Conservation (phyloP, 768 basidiomycete species). For the Suillus alpinus region DNA sequence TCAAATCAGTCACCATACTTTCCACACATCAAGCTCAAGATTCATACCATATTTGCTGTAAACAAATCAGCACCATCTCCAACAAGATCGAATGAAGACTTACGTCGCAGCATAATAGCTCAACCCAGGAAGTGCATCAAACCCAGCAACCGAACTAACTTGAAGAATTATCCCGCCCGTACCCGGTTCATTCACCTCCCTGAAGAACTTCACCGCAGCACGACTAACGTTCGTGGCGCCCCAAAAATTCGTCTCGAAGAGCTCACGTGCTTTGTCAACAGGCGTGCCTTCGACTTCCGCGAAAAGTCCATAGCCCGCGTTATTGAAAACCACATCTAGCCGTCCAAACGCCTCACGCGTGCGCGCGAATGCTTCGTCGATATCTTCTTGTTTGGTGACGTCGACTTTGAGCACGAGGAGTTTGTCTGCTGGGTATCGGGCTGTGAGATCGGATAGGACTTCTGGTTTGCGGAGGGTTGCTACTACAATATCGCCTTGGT, state of each 20-base stretch:
- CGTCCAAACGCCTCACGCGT: constrained; percentile 34
- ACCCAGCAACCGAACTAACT: constrained; percentile 19
- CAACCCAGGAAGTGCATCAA: constrained; percentile 14
- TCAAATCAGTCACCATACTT: too few relatives aligned
- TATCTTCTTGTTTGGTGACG: constrained; percentile 30
- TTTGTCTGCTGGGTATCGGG: constrained; percentile 22
- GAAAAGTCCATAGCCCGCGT: constrained; percentile 31
- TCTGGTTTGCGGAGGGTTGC: constrained; percentile 41
- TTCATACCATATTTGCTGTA: not conserved
- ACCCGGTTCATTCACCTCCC: constrained; percentile 27
- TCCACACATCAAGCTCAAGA: too few relatives aligned
- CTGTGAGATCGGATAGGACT: constrained; percentile 22
- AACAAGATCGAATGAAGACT: not conserved
- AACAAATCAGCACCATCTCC: too few relatives aligned
- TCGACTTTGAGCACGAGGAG: constrained; percentile 39
- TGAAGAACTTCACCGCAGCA: constrained; percentile 29
- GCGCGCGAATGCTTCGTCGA: constrained; percentile 31
- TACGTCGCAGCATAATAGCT: constrained; percentile 19
- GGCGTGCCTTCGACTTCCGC: constrained; percentile 34
- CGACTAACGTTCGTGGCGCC: constrained; percentile 25
- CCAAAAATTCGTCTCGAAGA: constrained; percentile 37
- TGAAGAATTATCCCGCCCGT: constrained; percentile 18
- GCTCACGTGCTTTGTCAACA: constrained; percentile 25
- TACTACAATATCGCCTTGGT: constrained; percentile 35
- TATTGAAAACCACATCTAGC: constrained; percentile 45